Percentiles rank a stretch among this genome's conserved stretches.
Evolutionary conservation across 225 moss, liverwort and hornwort genomes (phyloP).

Genomic region (Ulota crispa): DNA sequence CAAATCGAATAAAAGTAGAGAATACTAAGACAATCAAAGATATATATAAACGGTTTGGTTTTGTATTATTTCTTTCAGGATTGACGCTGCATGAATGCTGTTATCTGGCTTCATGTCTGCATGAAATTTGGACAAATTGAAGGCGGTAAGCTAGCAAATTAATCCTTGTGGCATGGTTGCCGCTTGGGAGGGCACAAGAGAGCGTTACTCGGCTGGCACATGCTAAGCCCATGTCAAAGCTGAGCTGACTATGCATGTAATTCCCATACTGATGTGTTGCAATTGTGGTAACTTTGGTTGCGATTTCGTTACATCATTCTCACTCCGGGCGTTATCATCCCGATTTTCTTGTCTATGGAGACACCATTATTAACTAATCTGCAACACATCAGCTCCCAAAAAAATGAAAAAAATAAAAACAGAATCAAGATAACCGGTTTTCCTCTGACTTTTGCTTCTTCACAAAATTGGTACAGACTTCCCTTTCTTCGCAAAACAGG

Average conservation of each 20-base stretch:
- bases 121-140: not conserved
- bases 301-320: not conserved
- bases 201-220: not conserved
- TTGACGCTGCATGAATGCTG: not conserved
- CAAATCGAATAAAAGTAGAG: too few relatives aligned
- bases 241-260: conserved; percentile 21
- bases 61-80: too few relatives aligned
- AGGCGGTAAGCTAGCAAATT: not conserved
- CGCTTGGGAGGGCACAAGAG: not conserved
- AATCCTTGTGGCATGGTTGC: conserved; percentile 7
- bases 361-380: not conserved
- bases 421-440: too few relatives aligned
- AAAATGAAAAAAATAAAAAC: not conserved
- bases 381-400: conserved; percentile 2
- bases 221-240: conserved; percentile 3
- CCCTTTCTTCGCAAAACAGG: not conserved
- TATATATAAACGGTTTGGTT: too few relatives aligned
- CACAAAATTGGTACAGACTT: not conserved
- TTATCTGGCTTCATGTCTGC: not conserved
- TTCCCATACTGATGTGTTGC: not conserved
- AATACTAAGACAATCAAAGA: too few relatives aligned
- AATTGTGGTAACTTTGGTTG: not conserved
- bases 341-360: conserved; percentile 6
- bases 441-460: too few relatives aligned
- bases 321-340: conserved; percentile 14